These are phyloP conservation scores for Saccharomycopsis synnaedendra DNA, from an alignment of 805 yeast genomes.

Conservation along the genomic window DNA sequence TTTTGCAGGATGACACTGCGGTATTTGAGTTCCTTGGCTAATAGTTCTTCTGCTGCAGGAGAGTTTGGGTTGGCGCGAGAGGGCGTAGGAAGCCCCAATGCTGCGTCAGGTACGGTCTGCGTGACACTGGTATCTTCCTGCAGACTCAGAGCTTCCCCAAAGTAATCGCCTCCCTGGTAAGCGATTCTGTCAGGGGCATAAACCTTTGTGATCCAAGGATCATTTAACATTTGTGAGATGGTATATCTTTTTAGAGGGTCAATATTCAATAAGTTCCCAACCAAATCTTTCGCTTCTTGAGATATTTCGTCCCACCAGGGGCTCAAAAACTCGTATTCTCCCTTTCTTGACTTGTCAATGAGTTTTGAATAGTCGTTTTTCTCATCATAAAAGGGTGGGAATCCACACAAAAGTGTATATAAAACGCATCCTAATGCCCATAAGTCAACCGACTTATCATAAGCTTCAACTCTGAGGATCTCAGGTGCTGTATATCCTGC, in stretches of 20 bases:
- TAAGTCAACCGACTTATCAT: conserved; percentile 58
- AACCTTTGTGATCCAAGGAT: conserved; percentile 45
- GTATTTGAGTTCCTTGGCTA: conserved; percentile 8
- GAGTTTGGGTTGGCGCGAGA: neutral
- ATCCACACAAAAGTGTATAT: conserved; percentile 59
- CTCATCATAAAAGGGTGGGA: conserved; percentile 65
- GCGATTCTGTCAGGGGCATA: neutral
- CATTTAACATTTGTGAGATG: conserved; percentile 52
- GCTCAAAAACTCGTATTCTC: conserved; percentile 59
- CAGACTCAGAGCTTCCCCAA: conserved; percentile 1
- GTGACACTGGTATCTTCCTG: neutral
- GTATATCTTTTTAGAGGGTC: conserved; percentile 61
- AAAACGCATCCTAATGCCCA: conserved; percentile 68
- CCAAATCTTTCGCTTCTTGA: conserved; percentile 57
- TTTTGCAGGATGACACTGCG: conserved; percentile 4
- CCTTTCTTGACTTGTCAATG: conserved; percentile 57
- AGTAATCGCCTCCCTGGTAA: conserved; percentile 3
- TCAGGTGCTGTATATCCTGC: conserved; percentile 72
- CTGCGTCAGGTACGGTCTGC: neutral
- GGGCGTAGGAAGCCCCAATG: neutral
- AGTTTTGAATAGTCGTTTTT: conserved; percentile 47
- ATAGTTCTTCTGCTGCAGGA: neutral
- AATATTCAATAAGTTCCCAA: conserved; percentile 52
- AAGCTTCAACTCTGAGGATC: conserved; percentile 46
- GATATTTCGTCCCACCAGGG: conserved; percentile 91